Percentiles rank a stretch among this genome's conserved stretches.
phyloP scores from a whole-genome alignment of 345 rosid species.

The Sisymbrium altissimum region DNA sequence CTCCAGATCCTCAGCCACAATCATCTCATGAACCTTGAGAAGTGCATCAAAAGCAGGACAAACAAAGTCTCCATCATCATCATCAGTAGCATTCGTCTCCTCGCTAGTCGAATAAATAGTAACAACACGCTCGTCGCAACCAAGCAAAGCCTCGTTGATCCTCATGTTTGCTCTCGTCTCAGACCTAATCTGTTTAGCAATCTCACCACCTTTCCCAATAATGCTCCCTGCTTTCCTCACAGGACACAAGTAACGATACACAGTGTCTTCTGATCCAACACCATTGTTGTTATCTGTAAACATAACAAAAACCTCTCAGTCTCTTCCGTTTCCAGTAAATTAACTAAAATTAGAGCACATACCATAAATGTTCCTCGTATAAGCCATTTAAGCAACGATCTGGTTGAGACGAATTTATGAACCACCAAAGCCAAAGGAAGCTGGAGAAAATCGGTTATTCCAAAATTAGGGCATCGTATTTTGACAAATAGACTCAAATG shows the following conservation, averaged over 20 bases:
- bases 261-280: constrained; percentile 52
- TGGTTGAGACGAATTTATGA: neutral
- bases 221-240: constrained; percentile 55
- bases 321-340: no score
- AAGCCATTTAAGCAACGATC: constrained; percentile 40
- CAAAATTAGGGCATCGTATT: constrained; percentile 9
- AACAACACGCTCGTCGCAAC: constrained; percentile 63
- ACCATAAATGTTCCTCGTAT: constrained; percentile 43
- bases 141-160: constrained; percentile 49
- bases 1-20: constrained; percentile 42
- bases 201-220: constrained; percentile 69
- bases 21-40: constrained; percentile 55
- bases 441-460: constrained; percentile 3
- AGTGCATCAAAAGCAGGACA: constrained; percentile 69
- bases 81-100: constrained; percentile 48
- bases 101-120: constrained; percentile 54
- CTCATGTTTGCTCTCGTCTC: constrained; percentile 55
- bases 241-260: constrained; percentile 60
- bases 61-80: constrained; percentile 38
- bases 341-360: constrained; percentile 30
- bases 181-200: constrained; percentile 54
- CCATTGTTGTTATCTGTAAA: constrained; percentile 37
- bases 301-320: constrained; percentile 36
- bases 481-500: no score
- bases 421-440: neutral